phyloP scores from a whole-genome alignment of 75 land plant genomes.

The Adiantum capillusveneris region DNA sequence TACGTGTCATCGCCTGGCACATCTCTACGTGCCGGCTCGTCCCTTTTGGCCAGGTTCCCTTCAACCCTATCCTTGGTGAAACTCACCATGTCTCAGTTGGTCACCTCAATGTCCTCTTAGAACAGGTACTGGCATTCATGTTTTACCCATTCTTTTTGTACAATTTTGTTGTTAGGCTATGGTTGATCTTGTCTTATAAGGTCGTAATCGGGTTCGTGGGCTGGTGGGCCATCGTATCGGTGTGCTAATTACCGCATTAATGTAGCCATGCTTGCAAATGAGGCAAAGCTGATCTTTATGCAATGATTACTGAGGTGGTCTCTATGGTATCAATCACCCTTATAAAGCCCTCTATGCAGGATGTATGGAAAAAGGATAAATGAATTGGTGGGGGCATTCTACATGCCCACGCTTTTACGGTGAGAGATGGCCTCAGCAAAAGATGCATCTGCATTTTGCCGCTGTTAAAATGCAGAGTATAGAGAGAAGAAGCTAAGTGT shows the following conservation, averaged over 20 bases:
- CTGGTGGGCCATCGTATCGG: too few species aligned
- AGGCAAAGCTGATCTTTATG: too few species aligned
- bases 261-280: too few species aligned
- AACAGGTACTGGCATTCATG: conserved; percentile 31
- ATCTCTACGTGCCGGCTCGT: conserved; percentile 59
- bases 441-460: not conserved
- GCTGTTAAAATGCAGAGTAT: conserved; percentile 3
- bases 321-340: too few species aligned
- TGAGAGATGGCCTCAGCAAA: too few species aligned
- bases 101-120: conserved; percentile 69
- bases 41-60: conserved; percentile 67
- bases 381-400: conserved; percentile 57
- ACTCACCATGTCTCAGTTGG: conserved; percentile 83
- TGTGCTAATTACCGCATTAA: too few species aligned
- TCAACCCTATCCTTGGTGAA: conserved; percentile 90
- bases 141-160: not conserved
- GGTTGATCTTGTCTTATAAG: too few species aligned
- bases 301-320: too few species aligned
- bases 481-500: too few species aligned
- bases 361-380: conserved; percentile 37
- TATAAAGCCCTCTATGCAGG: conserved; percentile 79
- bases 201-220: too few species aligned
- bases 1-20: conserved; percentile 66
- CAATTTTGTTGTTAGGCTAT: too few species aligned
- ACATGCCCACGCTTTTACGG: conserved; percentile 13